These are phyloP conservation scores for Penicillium arizonense DNA, from an alignment of 495 filamentous ascomycete species.

Conservation along the genomic window DNA sequence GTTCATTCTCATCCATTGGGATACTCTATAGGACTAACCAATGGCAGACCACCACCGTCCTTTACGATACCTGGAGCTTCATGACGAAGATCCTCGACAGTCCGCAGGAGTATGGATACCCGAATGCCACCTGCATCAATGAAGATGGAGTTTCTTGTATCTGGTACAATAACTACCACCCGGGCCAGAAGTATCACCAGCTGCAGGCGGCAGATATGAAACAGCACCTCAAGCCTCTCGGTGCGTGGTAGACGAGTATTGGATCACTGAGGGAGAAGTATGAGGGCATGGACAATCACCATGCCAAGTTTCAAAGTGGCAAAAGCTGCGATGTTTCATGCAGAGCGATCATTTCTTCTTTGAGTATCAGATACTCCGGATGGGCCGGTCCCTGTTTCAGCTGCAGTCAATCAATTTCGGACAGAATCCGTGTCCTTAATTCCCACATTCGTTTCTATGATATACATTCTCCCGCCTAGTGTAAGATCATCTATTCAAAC, in stretches of 20 bases:
- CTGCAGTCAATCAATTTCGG: neutral
- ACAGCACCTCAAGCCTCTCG: constrained; percentile 20
- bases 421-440: neutral
- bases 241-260: constrained; percentile 25
- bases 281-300: neutral
- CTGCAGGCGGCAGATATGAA: constrained; percentile 43
- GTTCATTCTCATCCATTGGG: neutral
- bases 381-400: constrained; percentile 7
- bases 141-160: constrained; percentile 32
- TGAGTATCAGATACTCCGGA: neutral
- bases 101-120: constrained; percentile 41
- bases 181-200: constrained; percentile 33
- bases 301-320: neutral
- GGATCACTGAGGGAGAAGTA: neutral
- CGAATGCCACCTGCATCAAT: constrained; percentile 31
- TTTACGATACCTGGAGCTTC: constrained; percentile 36
- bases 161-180: constrained; percentile 45
- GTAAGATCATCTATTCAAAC: no score
- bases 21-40: constrained; percentile 8
- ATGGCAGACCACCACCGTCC: constrained; percentile 15
- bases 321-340: neutral
- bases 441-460: neutral
- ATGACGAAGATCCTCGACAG: constrained; percentile 55
- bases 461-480: no score
- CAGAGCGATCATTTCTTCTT: neutral